phyloP scores from a whole-genome alignment of 1,284 basidiomycete genomes.

The Pseudozyma tsukubaensis region DNA sequence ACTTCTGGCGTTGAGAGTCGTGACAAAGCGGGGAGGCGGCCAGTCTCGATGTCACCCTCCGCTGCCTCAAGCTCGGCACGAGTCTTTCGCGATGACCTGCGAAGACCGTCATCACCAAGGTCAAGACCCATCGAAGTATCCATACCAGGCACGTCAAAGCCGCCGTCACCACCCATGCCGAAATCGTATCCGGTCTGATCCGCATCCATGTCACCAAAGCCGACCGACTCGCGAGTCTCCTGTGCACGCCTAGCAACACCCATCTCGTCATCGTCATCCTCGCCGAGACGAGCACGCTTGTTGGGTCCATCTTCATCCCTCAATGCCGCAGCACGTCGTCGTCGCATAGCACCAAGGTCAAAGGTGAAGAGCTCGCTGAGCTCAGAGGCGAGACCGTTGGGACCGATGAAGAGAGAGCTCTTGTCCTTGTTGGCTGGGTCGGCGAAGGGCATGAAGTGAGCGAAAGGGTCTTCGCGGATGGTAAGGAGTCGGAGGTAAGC shows the following conservation, averaged over 20 bases:
- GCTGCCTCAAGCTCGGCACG: conserved; percentile 34
- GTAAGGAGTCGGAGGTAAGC: conserved; percentile 83
- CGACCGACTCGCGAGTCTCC: conserved; percentile 36
- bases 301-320: conserved; percentile 63
- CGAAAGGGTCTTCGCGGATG: conserved; percentile 84
- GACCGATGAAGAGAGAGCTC: conserved; percentile 77
- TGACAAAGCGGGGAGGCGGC: conserved; percentile 52
- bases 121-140: conserved; percentile 27
- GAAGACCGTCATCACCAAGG: conserved; percentile 39
- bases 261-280: conserved; percentile 66
- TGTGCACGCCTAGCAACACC: conserved; percentile 42
- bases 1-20: conserved; percentile 72
- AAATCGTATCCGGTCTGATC: conserved; percentile 33
- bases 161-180: conserved; percentile 30
- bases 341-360: conserved; percentile 72
- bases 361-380: conserved; percentile 84
- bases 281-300: conserved; percentile 61
- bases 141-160: conserved; percentile 36
- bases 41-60: conserved; percentile 31
- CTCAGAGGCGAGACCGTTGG: conserved; percentile 82
- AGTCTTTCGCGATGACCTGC: conserved; percentile 44
- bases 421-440: conserved; percentile 74
- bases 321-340: conserved; percentile 64
- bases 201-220: conserved; percentile 42
- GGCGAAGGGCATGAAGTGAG: conserved; percentile 80